Conservation (phyloP, 192 early-diverging fungal species). For the Rhizoclosmatium sp. region DNA sequence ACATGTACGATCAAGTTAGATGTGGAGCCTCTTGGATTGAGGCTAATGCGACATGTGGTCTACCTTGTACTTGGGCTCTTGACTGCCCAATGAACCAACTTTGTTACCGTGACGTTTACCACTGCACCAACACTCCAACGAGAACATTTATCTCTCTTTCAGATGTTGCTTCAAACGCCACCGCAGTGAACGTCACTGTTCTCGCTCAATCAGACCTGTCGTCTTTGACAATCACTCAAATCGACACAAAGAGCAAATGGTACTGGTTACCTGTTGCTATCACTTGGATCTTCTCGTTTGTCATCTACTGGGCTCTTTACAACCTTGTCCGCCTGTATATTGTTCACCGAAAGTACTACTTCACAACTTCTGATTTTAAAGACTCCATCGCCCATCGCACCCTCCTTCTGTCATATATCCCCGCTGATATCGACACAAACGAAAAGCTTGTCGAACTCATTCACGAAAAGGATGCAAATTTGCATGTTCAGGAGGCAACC, state of each 20-base stretch:
- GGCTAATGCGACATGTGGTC: constrained; percentile 10
- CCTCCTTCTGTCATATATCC: constrained; percentile 25
- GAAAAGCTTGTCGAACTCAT: constrained; percentile 12
- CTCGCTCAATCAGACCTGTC: neutral
- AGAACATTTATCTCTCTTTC: neutral
- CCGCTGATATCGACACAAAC: constrained; percentile 13
- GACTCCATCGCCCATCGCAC: constrained; percentile 17
- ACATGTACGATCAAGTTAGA: neutral
- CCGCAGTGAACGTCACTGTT: neutral
- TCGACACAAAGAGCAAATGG: constrained; percentile 17
- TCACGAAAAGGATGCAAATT: neutral
- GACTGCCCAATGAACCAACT: constrained; percentile 9
- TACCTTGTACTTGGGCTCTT: neutral
- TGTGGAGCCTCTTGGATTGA: constrained; percentile 7
- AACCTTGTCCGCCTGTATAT: constrained; percentile 1
- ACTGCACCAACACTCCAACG: neutral
- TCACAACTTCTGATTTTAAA: constrained; percentile 17
- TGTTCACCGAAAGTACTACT: constrained; percentile 17
- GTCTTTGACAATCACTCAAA: constrained; percentile 13
- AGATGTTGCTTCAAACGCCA: neutral
- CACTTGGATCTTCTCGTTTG: constrained; percentile 22
- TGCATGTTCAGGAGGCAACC: constrained; percentile 8
- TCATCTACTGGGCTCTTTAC: neutral
- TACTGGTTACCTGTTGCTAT: constrained; percentile 16
- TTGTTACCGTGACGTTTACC: neutral